Evolutionary conservation across 2,329 filamentous ascomycete genomes (phyloP), one percentile per base, ranked within the genome.

Genomic region (Knoxdaviesia capensis): DNA sequence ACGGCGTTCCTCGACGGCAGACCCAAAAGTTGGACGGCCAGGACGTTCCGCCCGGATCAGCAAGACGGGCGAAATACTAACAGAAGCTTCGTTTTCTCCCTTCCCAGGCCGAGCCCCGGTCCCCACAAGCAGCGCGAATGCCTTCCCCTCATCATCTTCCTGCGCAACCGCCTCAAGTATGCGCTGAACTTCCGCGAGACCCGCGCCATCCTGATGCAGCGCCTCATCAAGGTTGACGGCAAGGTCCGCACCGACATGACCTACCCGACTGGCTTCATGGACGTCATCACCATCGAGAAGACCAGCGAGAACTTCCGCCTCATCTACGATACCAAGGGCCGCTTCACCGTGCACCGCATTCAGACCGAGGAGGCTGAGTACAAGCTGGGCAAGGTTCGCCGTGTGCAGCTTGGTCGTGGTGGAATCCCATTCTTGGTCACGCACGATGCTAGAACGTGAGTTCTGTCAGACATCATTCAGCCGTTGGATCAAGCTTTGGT

Each of bases 381-480:
- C 84, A 98, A 98, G 82, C 77, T 98, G 59, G 87, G 87, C 76
- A 98, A 96, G 78, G 90, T 98, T 74, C 94, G 94, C 84, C 82
- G 88, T 61, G 90, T 98, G 50, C 90, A 98, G 76, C 78, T 98
- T 59, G 90, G 90, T 75, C 88, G 86, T 70, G 92, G 90, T 71
- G 90, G 87, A 74, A 93, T 98, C 80, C 90, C 90, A 92, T 98
- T 94, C 87, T 94, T 96, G 86, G 90, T 98, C 84, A 98, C 90
- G 87, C 90, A 98, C 84, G 90, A 98, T 90, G 90, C 90, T 72
- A 82, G 90, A 86, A 98, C 90, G 88, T 98, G 75, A 94, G 88
- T 96, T 81, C 76, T 80, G 70, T 77, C 71, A 75, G 70, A 82
- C 81, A 85, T 94, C 87, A 90, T 87, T 94, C 88, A 94, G 88